A percentile compares a stretch with the other conserved stretches of the same genome.
Evolutionary conservation across 768 basidiomycete genomes (phyloP).

Genomic region (Tulasnella sp.): DNA sequence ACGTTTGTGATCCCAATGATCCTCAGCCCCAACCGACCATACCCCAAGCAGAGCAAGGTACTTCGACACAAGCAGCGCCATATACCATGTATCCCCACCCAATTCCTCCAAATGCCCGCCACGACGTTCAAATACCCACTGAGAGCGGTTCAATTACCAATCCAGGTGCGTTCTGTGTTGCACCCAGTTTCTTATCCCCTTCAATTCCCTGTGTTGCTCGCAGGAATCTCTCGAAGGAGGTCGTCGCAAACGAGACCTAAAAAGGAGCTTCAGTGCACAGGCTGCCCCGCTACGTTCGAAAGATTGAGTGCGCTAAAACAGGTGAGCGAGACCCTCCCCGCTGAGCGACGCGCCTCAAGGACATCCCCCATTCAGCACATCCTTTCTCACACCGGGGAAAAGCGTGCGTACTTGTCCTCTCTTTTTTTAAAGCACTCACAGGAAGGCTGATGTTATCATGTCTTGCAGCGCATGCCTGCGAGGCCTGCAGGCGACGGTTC

Average conservation of each 20-base stretch:
- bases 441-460: not conserved
- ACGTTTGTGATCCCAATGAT: too few relatives aligned
- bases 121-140: not conserved
- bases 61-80: too few relatives aligned
- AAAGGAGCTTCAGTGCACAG: not conserved
- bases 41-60: too few relatives aligned
- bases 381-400: constrained; percentile 12
- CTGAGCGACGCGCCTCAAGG: not conserved
- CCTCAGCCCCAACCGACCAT: too few relatives aligned
- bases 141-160: not conserved
- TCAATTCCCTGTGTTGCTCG: not conserved
- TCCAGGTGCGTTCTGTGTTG: not conserved
- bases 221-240: not conserved
- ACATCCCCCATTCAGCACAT: not conserved
- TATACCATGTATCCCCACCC: not conserved
- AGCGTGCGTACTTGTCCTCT: not conserved
- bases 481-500: constrained; percentile 6
- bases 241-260: not conserved
- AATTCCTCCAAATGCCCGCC: not conserved
- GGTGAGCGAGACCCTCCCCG: not conserved
- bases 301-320: constrained; percentile 11
- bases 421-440: not conserved
- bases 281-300: not conserved
- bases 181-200: not conserved
- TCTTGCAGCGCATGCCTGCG: constrained; percentile 12